These are phyloP conservation scores for Penicillium janthinellum DNA, from an alignment of 2,329 filamentous ascomycete genomes.

Conservation along the genomic window DNA sequence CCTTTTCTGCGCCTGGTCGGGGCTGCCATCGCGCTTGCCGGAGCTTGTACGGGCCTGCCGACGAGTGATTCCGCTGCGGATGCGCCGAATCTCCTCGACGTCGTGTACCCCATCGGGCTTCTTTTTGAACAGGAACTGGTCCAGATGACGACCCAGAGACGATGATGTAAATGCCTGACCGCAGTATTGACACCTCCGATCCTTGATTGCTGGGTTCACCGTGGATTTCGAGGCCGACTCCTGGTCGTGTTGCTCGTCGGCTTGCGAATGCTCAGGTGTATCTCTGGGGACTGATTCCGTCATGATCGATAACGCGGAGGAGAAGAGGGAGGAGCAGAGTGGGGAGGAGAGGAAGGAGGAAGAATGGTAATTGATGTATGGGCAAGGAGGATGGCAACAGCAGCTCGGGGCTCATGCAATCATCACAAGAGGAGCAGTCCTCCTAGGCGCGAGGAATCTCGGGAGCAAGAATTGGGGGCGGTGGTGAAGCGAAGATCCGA, in stretches of 20 bases:
- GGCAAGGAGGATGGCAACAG: not conserved
- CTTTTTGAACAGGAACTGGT: slow-evolving; percentile 90
- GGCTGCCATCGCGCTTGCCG: slow-evolving; percentile 58
- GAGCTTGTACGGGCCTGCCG: slow-evolving; percentile 73
- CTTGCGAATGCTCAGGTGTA: slow-evolving; percentile 43
- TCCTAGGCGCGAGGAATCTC: not conserved
- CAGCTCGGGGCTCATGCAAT: not conserved
- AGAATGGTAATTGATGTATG: not conserved
- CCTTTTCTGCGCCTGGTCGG: slow-evolving; percentile 59
- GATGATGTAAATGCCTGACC: slow-evolving; percentile 89
- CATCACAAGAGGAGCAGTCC: slow-evolving; percentile 7
- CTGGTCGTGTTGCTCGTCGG: slow-evolving; percentile 32
- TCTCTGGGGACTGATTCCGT: slow-evolving; percentile 23
- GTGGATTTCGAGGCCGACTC: slow-evolving; percentile 31
- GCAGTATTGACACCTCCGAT: slow-evolving; percentile 87
- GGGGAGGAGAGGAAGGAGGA: not conserved
- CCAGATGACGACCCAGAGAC: slow-evolving; percentile 87
- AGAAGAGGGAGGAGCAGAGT: not conserved
- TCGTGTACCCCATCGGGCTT: slow-evolving; percentile 92
- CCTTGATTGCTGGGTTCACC: slow-evolving; percentile 65
- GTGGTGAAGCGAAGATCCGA: slow-evolving; percentile 3
- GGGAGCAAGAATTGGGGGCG: slow-evolving; percentile 3
- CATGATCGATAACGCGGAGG: not conserved
- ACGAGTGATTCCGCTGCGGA: slow-evolving; percentile 83
- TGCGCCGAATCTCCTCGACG: slow-evolving; percentile 81